phyloP scores from a whole-genome alignment of 1,139 yeast species.

The Geotrichum australiense region DNA sequence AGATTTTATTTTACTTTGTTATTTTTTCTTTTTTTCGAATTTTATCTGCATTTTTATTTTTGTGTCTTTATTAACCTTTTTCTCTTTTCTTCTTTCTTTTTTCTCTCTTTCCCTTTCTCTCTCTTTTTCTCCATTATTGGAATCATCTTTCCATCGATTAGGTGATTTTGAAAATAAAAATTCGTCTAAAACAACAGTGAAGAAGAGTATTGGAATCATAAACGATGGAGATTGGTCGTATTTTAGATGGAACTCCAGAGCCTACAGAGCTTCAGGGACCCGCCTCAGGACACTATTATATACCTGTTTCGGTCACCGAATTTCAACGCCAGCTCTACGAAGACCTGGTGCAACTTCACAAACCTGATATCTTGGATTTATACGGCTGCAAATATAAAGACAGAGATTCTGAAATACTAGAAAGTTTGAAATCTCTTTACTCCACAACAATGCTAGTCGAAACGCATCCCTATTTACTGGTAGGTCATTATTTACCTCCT shows the following conservation, averaged over 20 bases:
- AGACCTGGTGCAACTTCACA: constrained; percentile 84
- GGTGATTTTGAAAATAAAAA: not conserved
- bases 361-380: constrained; percentile 80
- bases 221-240: constrained; percentile 65
- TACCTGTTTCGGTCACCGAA: constrained; percentile 83
- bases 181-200: not conserved
- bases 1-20: not conserved
- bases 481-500: constrained; percentile 82
- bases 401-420: constrained; percentile 36
- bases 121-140: not conserved
- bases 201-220: not conserved
- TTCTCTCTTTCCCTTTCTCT: constrained; percentile 2
- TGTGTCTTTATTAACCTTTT: not conserved
- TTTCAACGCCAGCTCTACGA: constrained; percentile 89
- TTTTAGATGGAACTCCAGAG: constrained; percentile 78
- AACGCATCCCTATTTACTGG: constrained; percentile 80
- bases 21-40: not conserved
- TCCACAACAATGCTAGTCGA: constrained; percentile 71
- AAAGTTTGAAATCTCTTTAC: constrained; percentile 56
- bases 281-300: constrained; percentile 58
- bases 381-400: constrained; percentile 37
- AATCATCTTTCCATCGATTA: not conserved
- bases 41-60: no score
- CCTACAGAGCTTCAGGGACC: constrained; percentile 60
- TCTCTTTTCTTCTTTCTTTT: not conserved